These are phyloP conservation scores for Aspergillus sergii DNA, from an alignment of 2,329 filamentous ascomycete genomes.

Conservation along the genomic window DNA sequence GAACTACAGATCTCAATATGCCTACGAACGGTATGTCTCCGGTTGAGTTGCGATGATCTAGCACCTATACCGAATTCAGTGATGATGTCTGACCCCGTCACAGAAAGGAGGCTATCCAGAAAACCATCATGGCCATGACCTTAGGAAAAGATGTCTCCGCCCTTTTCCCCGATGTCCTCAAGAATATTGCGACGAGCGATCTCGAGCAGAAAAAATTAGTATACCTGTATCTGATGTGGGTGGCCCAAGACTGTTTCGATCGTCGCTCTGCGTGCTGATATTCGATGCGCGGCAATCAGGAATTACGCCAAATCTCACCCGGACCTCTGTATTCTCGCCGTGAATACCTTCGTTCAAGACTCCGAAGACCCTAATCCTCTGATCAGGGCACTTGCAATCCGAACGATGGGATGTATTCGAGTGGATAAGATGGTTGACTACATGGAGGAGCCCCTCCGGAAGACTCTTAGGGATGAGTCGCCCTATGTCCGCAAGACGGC, in stretches of 20 bases:
- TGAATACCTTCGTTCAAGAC: constrained; percentile 99
- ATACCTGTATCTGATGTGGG: constrained; percentile 94
- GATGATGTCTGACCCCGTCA: constrained; percentile 30
- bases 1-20: constrained; percentile 81
- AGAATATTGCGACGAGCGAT: constrained; percentile 95
- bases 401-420: constrained; percentile 97
- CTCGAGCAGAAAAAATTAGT: constrained; percentile 99
- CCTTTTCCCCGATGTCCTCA: constrained; percentile 94
- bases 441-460: constrained; percentile 96
- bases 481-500: constrained; percentile 98
- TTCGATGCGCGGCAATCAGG: constrained; percentile 54
- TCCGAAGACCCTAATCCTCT: constrained; percentile 97
- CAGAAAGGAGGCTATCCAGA: constrained; percentile 96
- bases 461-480: constrained; percentile 94
- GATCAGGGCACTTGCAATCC: constrained; percentile 89
- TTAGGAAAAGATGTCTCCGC: constrained; percentile 97
- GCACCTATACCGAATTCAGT: neutral
- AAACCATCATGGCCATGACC: constrained; percentile 99
- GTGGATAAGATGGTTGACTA: constrained; percentile 99
- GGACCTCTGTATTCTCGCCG: constrained; percentile 95
- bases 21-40: constrained; percentile 73
- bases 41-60: neutral
- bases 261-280: constrained; percentile 21
- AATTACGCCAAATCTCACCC: constrained; percentile 99
- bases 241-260: neutral